Percentiles rank a stretch among this genome's conserved stretches.
phyloP scores from a whole-genome alignment of 2,329 filamentous ascomycete genomes.

The Trichoderma sp. region DNA sequence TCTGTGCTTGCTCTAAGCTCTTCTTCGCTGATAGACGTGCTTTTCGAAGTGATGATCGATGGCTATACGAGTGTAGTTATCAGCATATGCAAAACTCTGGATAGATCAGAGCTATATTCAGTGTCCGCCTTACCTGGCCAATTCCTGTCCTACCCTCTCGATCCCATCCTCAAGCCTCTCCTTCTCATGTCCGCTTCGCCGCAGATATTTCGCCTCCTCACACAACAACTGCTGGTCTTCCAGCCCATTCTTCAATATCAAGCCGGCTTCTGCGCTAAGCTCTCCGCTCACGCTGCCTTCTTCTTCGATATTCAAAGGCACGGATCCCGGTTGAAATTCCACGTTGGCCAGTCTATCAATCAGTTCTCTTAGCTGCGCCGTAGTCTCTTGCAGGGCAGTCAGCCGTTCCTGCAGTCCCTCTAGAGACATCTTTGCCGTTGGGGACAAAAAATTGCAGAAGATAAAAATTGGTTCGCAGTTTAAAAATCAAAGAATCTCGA shows the following conservation, averaged over 20 bases:
- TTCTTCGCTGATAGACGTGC: constrained; percentile 80
- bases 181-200: constrained; percentile 60
- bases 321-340: constrained; percentile 61
- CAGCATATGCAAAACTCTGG: not conserved
- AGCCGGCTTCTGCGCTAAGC: constrained; percentile 78
- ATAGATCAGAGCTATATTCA: not conserved
- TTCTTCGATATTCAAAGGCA: constrained; percentile 54
- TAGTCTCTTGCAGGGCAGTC: constrained; percentile 63
- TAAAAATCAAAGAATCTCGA: not conserved
- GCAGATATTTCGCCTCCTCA: constrained; percentile 76
- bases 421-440: constrained; percentile 54
- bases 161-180: constrained; percentile 68
- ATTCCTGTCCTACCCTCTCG: constrained; percentile 68
- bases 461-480: not conserved
- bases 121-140: constrained; percentile 62
- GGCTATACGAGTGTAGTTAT: constrained; percentile 41
- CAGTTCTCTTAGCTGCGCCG: constrained; percentile 59
- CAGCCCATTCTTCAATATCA: constrained; percentile 74
- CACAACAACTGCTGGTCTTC: constrained; percentile 80
- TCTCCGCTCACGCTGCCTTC: constrained; percentile 66
- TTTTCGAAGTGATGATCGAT: constrained; percentile 72
- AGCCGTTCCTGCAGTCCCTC: constrained; percentile 66
- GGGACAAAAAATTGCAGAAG: not conserved
- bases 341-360: constrained; percentile 63
- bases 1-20: constrained; percentile 72